A percentile compares a stretch with the other conserved stretches of the same genome.
Conservation (phyloP, 1,284 basidiomycete species). For the Puccinia sorghi region DNA sequence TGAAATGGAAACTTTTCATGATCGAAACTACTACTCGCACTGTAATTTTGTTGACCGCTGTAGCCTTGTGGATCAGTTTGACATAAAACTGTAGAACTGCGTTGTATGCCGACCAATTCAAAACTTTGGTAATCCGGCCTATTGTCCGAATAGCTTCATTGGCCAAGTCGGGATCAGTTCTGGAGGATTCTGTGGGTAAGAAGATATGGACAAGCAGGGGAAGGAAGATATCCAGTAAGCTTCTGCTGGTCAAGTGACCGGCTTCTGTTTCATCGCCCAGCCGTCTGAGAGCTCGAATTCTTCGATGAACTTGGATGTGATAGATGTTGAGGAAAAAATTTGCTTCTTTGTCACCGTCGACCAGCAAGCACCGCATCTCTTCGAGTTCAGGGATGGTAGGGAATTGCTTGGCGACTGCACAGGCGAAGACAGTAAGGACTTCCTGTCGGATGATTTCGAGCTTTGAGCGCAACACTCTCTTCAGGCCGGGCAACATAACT, state of each 20-base stretch:
- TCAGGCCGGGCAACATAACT: conserved; percentile 77
- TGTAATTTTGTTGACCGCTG: conserved; percentile 68
- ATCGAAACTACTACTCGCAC: conserved; percentile 83
- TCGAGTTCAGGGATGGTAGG: conserved; percentile 66
- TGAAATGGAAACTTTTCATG: conserved; percentile 90
- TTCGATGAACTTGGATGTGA: conserved; percentile 90
- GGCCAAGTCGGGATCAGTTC: conserved; percentile 81
- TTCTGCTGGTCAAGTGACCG: conserved; percentile 70
- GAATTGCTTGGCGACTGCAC: conserved; percentile 70
- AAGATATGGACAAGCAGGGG: conserved; percentile 85
- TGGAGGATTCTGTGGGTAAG: conserved; percentile 65
- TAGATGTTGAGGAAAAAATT: conserved; percentile 96
- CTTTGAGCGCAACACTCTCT: conserved; percentile 75
- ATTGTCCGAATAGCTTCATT: conserved; percentile 82
- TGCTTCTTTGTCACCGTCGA: conserved; percentile 87
- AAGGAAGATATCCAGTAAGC: conserved; percentile 78
- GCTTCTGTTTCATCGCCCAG: conserved; percentile 78
- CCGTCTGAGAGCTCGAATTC: conserved; percentile 80
- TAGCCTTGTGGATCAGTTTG: conserved; percentile 69
- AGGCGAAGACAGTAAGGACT: conserved; percentile 75
- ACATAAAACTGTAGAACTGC: conserved; percentile 79
- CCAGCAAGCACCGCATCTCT: conserved; percentile 81
- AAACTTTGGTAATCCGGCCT: conserved; percentile 71
- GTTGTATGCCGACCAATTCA: conserved; percentile 85
- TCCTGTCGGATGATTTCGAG: conserved; percentile 87